Conservation (phyloP, 2,329 filamentous ascomycete genomes). For the Fusarium subtropicale region DNA sequence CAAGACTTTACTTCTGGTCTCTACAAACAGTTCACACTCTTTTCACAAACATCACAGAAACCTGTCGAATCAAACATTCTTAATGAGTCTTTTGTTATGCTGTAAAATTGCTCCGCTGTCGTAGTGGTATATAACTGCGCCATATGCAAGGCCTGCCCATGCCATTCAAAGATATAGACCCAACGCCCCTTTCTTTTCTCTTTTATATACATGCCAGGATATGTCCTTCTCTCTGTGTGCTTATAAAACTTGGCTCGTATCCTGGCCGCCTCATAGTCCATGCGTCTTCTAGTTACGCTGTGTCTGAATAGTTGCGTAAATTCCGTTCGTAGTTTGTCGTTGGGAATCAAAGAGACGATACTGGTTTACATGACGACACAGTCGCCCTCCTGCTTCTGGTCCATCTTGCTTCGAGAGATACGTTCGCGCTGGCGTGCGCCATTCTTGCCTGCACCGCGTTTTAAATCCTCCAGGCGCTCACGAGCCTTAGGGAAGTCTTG, state of each 20-base stretch:
- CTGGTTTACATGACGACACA: constrained; percentile 80
- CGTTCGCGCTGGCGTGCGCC: constrained; percentile 78
- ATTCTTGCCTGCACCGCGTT: constrained; percentile 76
- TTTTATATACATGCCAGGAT: constrained; percentile 1
- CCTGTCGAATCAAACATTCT: not conserved
- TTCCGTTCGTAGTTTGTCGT: constrained; percentile 13
- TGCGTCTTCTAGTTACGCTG: not conserved
- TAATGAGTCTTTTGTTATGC: not conserved
- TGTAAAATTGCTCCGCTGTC: not conserved
- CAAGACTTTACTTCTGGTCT: not conserved
- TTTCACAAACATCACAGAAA: not conserved
- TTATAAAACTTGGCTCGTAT: not conserved
- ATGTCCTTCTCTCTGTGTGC: not conserved
- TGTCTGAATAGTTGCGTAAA: not conserved
- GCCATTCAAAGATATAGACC: constrained; percentile 24
- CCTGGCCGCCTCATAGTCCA: not conserved
- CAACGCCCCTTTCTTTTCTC: constrained; percentile 24
- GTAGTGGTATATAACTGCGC: constrained; percentile 25
- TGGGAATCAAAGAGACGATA: not conserved
- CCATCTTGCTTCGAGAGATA: constrained; percentile 83
- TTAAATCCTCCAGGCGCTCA: constrained; percentile 91
- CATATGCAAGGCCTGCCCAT: constrained; percentile 13
- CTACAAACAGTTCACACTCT: not conserved
- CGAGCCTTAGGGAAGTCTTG: constrained; percentile 95
- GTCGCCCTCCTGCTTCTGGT: constrained; percentile 88